Conservation (phyloP, 345 rosid genomes). For the Eucalyptus erythrocorys region DNA sequence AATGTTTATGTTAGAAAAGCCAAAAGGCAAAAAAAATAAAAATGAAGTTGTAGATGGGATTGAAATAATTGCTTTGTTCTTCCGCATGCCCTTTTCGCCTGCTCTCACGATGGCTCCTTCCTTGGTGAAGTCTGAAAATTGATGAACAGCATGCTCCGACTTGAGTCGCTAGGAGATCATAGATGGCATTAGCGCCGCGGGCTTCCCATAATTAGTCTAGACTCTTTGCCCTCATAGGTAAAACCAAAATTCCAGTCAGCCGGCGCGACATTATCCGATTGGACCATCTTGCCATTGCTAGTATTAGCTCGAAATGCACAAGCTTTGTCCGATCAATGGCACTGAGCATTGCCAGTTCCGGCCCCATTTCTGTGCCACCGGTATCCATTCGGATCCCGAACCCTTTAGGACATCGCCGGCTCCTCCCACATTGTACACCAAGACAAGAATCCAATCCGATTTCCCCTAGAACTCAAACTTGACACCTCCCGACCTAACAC, state of each 20-base stretch:
- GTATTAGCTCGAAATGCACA: neutral
- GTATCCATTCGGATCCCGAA: neutral
- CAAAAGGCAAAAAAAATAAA: neutral
- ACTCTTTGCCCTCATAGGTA: neutral
- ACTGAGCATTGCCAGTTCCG: neutral
- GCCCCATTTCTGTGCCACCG: neutral
- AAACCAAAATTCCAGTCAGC: neutral
- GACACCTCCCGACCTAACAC: conserved; percentile 5
- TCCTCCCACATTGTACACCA: conserved; percentile 5
- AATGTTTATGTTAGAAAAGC: neutral
- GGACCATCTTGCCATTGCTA: neutral
- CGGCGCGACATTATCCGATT: neutral
- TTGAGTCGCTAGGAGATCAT: neutral
- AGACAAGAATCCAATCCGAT: conserved; percentile 6
- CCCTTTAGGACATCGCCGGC: conserved; percentile 19
- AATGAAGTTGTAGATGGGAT: neutral
- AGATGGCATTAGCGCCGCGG: neutral
- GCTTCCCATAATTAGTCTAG: neutral
- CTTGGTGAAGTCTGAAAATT: neutral
- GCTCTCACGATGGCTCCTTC: neutral
- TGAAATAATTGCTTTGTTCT: neutral
- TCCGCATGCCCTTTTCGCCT: neutral
- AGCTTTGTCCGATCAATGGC: neutral
- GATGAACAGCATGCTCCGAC: neutral
- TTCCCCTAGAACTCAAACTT: conserved; percentile 15